Evolutionary conservation across 208 protist genomes (phyloP), one percentile per base, ranked within the genome.

Genomic region (Wallacemonas sp.): DNA sequence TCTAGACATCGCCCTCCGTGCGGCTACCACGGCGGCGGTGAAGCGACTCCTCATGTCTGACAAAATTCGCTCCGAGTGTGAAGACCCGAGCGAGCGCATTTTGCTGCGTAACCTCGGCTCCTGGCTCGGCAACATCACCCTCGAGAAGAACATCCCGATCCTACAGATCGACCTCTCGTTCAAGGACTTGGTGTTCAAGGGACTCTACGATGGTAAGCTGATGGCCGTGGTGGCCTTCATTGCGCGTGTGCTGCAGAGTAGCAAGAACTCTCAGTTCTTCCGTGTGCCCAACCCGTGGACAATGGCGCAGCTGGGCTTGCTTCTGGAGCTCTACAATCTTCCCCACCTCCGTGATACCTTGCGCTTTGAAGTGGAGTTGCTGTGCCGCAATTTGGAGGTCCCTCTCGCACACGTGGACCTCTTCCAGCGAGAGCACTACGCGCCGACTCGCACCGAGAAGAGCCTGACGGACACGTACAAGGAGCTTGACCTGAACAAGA

Each of bases 41-140:
- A 86, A 94, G 27, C 83, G 84, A 30, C 81, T 99, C 30, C 78
- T 99, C 22, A 67, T 68, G 30, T 98, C 94, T 1, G 88, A 98
- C n/a, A 98, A 97, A 81, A 98, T 99, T 51, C 84, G 80, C 28
- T 86, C 77, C 14, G 88, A 90, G 54, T 69, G 71, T 2, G 56
- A 62, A 19, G 56, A 62, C 41, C 63, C 68, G 27, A 88, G 84
- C 24, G 98, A 99, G 75, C 86, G 98, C 51, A 91, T 86, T 14
- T 71, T 99, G 11, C 86, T 99, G 24, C 98, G 99, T 75, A 99
- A 99, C 62, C 87, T 99, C 24, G 98, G 98, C 41, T 87, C 74
- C 38, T 99, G 98, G 98, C 84, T 99, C 0, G 99, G 99, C 36
- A 76, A 93, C 62, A 86, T 98, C 45, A 99, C 99, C n/a, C 77